A percentile compares a stretch with the other conserved stretches of the same genome.
Conservation (phyloP, 169 alveolate genomes). For the Plasmodium yoelii region DNA sequence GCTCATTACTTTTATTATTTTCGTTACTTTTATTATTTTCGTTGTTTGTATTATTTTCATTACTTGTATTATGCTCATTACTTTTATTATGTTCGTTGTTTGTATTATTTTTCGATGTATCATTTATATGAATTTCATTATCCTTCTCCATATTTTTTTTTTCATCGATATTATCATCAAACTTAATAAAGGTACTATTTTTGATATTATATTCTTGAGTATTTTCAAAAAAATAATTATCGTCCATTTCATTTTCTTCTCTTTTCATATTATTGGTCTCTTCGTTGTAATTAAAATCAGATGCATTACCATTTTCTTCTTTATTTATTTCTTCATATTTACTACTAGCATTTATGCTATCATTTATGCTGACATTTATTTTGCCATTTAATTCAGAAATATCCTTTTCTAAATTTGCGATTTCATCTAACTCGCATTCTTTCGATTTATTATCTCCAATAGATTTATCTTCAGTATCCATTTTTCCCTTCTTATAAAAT, state of each 20-base stretch:
- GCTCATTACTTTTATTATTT: neutral
- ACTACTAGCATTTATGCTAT: slow-evolving; percentile 12
- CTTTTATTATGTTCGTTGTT: neutral
- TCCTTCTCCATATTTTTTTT: neutral
- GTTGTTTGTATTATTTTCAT: neutral
- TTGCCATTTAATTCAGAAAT: slow-evolving; percentile 4
- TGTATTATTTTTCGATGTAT: slow-evolving; percentile 10
- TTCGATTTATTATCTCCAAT: slow-evolving; percentile 3
- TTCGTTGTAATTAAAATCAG: slow-evolving; percentile 9
- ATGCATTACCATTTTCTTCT: slow-evolving; percentile 9
- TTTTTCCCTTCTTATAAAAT: neutral
- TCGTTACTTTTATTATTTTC: slow-evolving; percentile 11
- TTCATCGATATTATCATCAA: neutral
- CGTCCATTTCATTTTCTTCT: slow-evolving; percentile 7
- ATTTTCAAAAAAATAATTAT: neutral
- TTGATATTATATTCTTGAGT: neutral
- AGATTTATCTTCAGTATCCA: slow-evolving; percentile 15
- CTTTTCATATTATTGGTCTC: neutral
- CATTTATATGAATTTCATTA: slow-evolving; percentile 1
- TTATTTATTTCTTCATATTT: slow-evolving; percentile 24
- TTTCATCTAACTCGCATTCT: slow-evolving; percentile 14
- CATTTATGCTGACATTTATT: neutral
- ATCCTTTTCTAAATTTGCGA: slow-evolving; percentile 12
- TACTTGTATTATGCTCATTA: no score
- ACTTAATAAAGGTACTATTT: neutral